phyloP scores from a whole-genome alignment of 306 rosid species.

The Sicyos baderoa region DNA sequence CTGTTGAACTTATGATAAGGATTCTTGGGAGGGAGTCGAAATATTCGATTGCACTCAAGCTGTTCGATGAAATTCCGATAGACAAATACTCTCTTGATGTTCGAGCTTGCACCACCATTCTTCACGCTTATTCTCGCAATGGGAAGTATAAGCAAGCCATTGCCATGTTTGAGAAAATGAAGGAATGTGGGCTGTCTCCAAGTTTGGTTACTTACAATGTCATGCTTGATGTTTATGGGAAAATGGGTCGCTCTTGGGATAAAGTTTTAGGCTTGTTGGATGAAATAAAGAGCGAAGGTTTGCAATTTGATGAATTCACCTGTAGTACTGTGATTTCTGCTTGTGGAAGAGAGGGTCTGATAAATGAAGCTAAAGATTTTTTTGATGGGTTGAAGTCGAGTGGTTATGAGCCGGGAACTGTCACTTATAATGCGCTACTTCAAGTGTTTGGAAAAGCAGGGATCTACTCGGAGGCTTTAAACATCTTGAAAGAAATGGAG shows the following conservation, averaged over 20 bases:
- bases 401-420: constrained; percentile 80
- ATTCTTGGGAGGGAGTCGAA: constrained; percentile 85
- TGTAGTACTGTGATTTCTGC: constrained; percentile 91
- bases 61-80: constrained; percentile 69
- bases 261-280: constrained; percentile 61
- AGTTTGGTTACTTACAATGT: constrained; percentile 89
- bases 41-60: constrained; percentile 61
- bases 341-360: constrained; percentile 80
- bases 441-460: constrained; percentile 94
- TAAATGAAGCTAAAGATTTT: constrained; percentile 74
- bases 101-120: constrained; percentile 62
- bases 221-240: constrained; percentile 92
- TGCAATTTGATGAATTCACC: constrained; percentile 80
- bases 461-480: constrained; percentile 63
- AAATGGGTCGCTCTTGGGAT: constrained; percentile 91
- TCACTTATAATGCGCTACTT: constrained; percentile 64
- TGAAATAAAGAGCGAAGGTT: constrained; percentile 61
- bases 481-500: constrained; percentile 77
- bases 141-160: constrained; percentile 75
- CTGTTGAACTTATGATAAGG: constrained; percentile 61
- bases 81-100: constrained; percentile 72
- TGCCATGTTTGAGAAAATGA: constrained; percentile 56
- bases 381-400: constrained; percentile 48
- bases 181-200: constrained; percentile 62
- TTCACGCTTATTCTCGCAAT: constrained; percentile 63